A percentile compares a stretch with the other conserved stretches of the same genome.
Evolutionary conservation across 257 asterid species (phyloP).

Genomic region (Oldenlandia corymbosa): DNA sequence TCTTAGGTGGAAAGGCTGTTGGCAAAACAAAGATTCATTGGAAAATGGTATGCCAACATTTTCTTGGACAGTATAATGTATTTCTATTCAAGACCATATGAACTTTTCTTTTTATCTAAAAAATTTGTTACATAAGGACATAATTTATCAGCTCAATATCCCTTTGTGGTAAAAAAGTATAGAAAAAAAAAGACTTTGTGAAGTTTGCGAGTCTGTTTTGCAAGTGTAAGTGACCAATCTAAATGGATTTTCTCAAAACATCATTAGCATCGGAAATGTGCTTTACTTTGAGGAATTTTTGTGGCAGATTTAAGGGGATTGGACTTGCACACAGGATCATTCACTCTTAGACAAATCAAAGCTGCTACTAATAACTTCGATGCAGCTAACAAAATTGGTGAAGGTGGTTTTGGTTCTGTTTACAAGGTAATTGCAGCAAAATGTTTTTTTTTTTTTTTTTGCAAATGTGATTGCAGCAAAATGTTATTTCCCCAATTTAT

Average conservation of each 20-base stretch:
- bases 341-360: conserved; percentile 59
- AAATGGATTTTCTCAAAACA: not conserved
- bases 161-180: too few relatives aligned
- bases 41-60: conserved; percentile 30
- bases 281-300: not conserved
- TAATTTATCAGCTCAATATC: too few relatives aligned
- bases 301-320: conserved; percentile 22
- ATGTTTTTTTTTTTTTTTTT: too few relatives aligned
- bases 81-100: not conserved
- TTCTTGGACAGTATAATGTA: not conserved
- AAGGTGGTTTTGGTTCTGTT: conserved; percentile 81
- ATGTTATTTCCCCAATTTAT: too few relatives aligned
- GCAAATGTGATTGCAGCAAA: too few relatives aligned
- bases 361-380: conserved; percentile 71
- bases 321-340: conserved; percentile 55
- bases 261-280: not conserved
- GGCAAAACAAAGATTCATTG: conserved; percentile 21
- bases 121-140: too few relatives aligned
- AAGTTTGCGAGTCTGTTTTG: not conserved
- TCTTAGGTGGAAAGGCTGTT: conserved; percentile 61
- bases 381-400: conserved; percentile 63
- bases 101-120: too few relatives aligned
- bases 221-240: not conserved
- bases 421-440: conserved; percentile 48
- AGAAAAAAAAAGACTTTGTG: not conserved